Evolutionary conservation across 2,329 filamentous ascomycete species (phyloP), one percentile per base, ranked within the genome.

Genomic region (Phialophora tarda): DNA sequence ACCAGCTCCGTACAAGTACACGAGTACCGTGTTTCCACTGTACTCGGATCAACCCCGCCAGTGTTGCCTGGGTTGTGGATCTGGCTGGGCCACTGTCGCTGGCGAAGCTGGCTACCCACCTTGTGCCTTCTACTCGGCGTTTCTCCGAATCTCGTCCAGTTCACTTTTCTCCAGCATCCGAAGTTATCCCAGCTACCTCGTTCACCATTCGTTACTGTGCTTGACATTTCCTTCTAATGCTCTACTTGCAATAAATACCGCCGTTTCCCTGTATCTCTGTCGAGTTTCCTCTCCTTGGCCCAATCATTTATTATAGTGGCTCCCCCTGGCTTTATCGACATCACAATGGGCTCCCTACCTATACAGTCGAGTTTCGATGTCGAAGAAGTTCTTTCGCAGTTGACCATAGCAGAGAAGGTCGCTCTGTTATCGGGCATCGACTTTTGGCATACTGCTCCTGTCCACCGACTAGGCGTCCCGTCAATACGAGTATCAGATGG

Each of bases 361-460:
- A 44, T 66, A 4, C 60, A 59, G 60, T 65, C 65, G 24, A 68
- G 61, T n/a, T 68, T 72, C 48, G 72, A 73, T 57, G 71, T 73
- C 50, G 71, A 73, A 59, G 68, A 71, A 56, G 71, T 71, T n/a
- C 65, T 73, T 26, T 76, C 47, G 77, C 78, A n/a, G 69, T 78
- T 59, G 66, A 73, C 63, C 54, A 75, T 60, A 78, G 79, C 72
- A 53, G 69, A 32, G 73, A 78, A 88, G 84, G 80, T 88, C 48
- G 87, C 86, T 2, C 77, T 88, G 1, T 79, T 88, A 24, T 85
- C 85, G 21, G 87, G 85, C 11, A 85, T 84, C 24, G 88, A 91
- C 74, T 90, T 90, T 73, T 91, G 89, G 89, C 86, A 89, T 69
- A 91, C 88, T 2, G 86, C 84, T 65, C 77, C 87, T 0, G 85